These are phyloP conservation scores for Xylaria sp. DNA, from an alignment of 2,329 filamentous ascomycete species.

Conservation along the genomic window DNA sequence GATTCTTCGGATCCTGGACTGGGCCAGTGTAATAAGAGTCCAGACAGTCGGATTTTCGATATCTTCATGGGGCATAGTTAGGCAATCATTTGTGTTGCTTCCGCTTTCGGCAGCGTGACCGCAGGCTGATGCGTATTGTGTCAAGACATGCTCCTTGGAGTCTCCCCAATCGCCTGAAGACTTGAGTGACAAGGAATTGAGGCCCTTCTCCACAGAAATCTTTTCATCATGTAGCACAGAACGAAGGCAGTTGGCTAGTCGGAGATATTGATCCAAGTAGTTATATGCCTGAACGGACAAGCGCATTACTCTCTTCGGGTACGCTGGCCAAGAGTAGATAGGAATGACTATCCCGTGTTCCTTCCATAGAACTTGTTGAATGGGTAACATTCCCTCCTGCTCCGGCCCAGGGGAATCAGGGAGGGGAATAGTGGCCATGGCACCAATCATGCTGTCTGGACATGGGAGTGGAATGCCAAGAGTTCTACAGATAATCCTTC, in stretches of 20 bases:
- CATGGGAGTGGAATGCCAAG: slow-evolving; percentile 14
- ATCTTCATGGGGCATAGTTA: slow-evolving; percentile 1
- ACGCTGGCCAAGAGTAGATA: slow-evolving; percentile 13
- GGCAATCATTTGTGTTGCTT: background rate
- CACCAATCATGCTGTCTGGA: slow-evolving; percentile 18
- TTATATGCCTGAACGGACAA: slow-evolving; percentile 15
- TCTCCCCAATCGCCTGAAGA: background rate
- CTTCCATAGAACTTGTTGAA: slow-evolving; percentile 12
- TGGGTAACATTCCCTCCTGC: slow-evolving; percentile 15
- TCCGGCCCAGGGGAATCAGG: slow-evolving; percentile 16
- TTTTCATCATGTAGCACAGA: slow-evolving; percentile 10
- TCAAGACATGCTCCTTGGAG: background rate
- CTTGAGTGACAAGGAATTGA: background rate
- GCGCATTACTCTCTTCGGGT: slow-evolving; percentile 18
- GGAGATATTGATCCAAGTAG: slow-evolving; percentile 13
- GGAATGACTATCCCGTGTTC: slow-evolving; percentile 9
- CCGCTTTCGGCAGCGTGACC: background rate
- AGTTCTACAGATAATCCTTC: slow-evolving; percentile 7
- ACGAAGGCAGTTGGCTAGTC: slow-evolving; percentile 15
- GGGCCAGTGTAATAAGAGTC: slow-evolving; percentile 9
- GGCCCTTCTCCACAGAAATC: background rate
- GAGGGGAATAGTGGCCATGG: slow-evolving; percentile 20
- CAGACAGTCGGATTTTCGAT: slow-evolving; percentile 10
- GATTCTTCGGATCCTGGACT: slow-evolving; percentile 11
- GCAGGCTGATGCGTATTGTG: background rate